Conservation (phyloP, 805 yeast genomes). For the Wilhelminamyces savonicus region DNA sequence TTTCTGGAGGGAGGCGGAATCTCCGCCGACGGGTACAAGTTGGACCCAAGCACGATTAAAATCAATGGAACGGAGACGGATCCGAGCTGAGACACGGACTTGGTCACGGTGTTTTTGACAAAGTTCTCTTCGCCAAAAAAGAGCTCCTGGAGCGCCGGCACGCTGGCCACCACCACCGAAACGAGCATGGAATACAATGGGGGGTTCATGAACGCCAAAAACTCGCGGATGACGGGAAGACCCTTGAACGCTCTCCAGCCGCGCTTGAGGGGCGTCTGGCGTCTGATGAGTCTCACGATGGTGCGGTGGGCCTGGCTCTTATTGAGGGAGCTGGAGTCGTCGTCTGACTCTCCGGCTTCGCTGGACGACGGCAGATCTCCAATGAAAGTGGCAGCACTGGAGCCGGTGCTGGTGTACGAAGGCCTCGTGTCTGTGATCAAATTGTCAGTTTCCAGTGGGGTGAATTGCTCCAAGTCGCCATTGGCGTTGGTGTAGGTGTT, state of each 20-base stretch:
- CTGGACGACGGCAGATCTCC: too few relatives aligned
- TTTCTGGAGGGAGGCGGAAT: slow-evolving; percentile 61
- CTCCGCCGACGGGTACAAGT: slow-evolving; percentile 62
- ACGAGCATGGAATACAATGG: slow-evolving; percentile 73
- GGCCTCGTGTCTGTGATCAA: too few relatives aligned
- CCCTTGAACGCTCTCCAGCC: slow-evolving; percentile 5
- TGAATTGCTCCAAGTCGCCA: slow-evolving; percentile 2
- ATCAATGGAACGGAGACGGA: slow-evolving; percentile 74
- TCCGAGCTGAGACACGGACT: slow-evolving; percentile 61
- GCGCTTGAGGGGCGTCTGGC: not conserved
- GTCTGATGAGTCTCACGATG: not conserved
- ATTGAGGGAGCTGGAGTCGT: too few relatives aligned
- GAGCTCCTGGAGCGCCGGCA: slow-evolving; percentile 49
- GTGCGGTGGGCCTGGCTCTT: not conserved
- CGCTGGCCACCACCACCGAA: slow-evolving; percentile 63
- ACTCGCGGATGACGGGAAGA: slow-evolving; percentile 6
- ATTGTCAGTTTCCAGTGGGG: too few relatives aligned
- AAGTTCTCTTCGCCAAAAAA: slow-evolving; percentile 51
- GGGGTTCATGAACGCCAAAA: slow-evolving; percentile 62
- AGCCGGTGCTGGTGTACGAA: too few relatives aligned
- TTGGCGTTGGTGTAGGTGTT: slow-evolving; percentile 11
- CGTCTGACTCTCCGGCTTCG: too few relatives aligned
- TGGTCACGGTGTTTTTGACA: slow-evolving; percentile 57
- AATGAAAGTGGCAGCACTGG: too few relatives aligned
- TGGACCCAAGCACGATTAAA: slow-evolving; percentile 72